Evolutionary conservation across 2,329 filamentous ascomycete species (phyloP).

Genomic region (Graphilbum ipis-grandicollis): DNA sequence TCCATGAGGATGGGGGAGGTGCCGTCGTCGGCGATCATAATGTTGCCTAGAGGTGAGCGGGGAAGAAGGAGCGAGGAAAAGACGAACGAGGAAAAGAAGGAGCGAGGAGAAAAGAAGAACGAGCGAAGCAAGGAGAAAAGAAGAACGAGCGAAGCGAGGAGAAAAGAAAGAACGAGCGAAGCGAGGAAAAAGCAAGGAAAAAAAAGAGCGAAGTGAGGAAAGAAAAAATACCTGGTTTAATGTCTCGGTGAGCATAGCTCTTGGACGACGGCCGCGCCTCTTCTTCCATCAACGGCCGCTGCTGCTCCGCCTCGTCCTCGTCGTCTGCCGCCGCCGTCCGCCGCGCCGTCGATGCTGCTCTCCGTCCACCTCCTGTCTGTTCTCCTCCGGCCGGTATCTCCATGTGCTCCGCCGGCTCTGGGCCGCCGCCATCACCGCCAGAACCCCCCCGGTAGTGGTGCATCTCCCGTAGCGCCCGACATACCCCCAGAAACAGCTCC

Average conservation of each 20-base stretch:
- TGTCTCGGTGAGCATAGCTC: conserved; percentile 87
- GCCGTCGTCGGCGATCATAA: conserved; percentile 94
- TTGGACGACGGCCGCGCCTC: conserved; percentile 57
- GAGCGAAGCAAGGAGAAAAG: background rate
- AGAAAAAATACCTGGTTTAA: conserved; percentile 60
- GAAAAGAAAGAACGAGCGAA: background rate
- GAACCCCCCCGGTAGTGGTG: conserved; percentile 57
- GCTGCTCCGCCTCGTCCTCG: conserved; percentile 57
- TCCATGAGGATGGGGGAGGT: conserved; percentile 90
- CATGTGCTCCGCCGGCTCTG: conserved; percentile 26
- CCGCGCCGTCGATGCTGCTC: conserved; percentile 13
- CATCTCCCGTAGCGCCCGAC: conserved; percentile 74
- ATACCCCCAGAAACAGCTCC: conserved; percentile 82
- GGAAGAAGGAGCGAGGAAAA: background rate
- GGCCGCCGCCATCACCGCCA: conserved; percentile 11
- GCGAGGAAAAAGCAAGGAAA: background rate
- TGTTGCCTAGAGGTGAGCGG: conserved; percentile 44
- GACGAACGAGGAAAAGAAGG: background rate
- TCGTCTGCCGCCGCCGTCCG: conserved; percentile 28
- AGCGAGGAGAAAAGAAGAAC: background rate
- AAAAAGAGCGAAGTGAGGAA: background rate
- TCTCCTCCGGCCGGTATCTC: conserved; percentile 23
- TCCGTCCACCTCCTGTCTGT: conserved; percentile 17
- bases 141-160: conserved; percentile 1
- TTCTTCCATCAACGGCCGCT: conserved; percentile 67